Percentiles rank a stretch among this genome's conserved stretches.
Conservation (phyloP, 345 rosid species). For the Microthlaspi erraticum region DNA sequence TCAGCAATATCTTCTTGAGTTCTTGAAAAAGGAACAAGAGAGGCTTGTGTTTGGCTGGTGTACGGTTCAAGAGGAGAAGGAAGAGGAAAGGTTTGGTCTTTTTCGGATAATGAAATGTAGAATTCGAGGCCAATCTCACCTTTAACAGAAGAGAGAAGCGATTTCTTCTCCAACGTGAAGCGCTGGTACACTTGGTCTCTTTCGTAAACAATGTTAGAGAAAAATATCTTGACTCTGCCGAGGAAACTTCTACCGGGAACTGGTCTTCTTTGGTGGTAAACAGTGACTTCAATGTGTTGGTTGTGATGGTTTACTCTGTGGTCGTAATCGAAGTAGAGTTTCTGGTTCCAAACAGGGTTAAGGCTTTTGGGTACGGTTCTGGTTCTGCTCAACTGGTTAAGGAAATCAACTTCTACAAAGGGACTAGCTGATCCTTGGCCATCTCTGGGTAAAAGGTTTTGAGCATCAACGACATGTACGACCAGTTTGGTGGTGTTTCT, state of each 20-base stretch:
- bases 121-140: conserved; percentile 64
- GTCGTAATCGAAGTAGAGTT: conserved; percentile 53
- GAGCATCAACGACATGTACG: conserved; percentile 60
- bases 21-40: conserved; percentile 9
- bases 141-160: conserved; percentile 52
- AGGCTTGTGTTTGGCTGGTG: conserved; percentile 20
- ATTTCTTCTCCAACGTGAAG: conserved; percentile 51
- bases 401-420: conserved; percentile 58
- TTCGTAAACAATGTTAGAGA: conserved; percentile 51
- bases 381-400: conserved; percentile 56
- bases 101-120: conserved; percentile 40
- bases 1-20: conserved; percentile 37
- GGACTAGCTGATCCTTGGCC: conserved; percentile 62
- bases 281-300: conserved; percentile 49
- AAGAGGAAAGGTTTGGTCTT: conserved; percentile 26
- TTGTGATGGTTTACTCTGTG: conserved; percentile 31
- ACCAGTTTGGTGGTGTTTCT: conserved; percentile 52
- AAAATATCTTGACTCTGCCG: conserved; percentile 53
- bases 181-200: conserved; percentile 62
- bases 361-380: conserved; percentile 53
- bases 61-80: conserved; percentile 2
- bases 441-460: conserved; percentile 59
- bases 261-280: conserved; percentile 56
- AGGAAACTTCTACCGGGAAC: conserved; percentile 55
- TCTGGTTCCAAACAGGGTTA: conserved; percentile 60